Conservation (phyloP, 2,329 filamentous ascomycete genomes). For the Didymellaceae sp. region DNA sequence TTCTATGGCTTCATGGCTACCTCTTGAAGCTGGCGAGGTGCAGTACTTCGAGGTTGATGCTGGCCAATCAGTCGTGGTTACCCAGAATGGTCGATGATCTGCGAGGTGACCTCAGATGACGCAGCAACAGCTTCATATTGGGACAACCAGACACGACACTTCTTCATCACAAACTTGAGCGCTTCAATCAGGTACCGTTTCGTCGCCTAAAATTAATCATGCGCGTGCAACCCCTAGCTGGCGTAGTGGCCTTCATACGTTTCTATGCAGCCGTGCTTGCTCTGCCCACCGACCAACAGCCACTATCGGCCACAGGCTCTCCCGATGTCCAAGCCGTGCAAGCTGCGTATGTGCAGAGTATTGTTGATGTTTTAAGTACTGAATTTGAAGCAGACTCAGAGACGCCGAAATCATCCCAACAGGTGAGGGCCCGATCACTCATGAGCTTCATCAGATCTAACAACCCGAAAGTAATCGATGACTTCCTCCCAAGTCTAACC, state of each 20-base stretch:
- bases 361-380: neutral
- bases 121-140: slow-evolving; percentile 24
- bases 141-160: slow-evolving; percentile 25
- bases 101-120: slow-evolving; percentile 38
- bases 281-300: slow-evolving; percentile 40
- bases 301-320: slow-evolving; percentile 12
- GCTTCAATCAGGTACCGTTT: too few species aligned
- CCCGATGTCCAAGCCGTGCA: slow-evolving; percentile 34
- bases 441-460: slow-evolving; percentile 3
- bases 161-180: neutral
- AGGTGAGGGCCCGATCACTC: slow-evolving; percentile 25
- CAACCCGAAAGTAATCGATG: slow-evolving; percentile 59
- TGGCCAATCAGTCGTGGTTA: slow-evolving; percentile 20
- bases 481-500: slow-evolving; percentile 63
- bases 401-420: slow-evolving; percentile 51
- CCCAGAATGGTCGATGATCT: slow-evolving; percentile 26
- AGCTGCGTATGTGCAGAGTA: slow-evolving; percentile 30
- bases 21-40: too few species aligned
- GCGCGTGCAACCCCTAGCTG: slow-evolving; percentile 16
- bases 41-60: slow-evolving; percentile 2
- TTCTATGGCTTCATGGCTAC: too few species aligned
- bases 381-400: slow-evolving; percentile 37
- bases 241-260: slow-evolving; percentile 27
- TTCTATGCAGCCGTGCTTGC: slow-evolving; percentile 22
- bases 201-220: slow-evolving; percentile 19